Percentiles rank a stretch among this genome's conserved stretches.
phyloP scores from a whole-genome alignment of 768 basidiomycete species.

The Gyrodon lividus region DNA sequence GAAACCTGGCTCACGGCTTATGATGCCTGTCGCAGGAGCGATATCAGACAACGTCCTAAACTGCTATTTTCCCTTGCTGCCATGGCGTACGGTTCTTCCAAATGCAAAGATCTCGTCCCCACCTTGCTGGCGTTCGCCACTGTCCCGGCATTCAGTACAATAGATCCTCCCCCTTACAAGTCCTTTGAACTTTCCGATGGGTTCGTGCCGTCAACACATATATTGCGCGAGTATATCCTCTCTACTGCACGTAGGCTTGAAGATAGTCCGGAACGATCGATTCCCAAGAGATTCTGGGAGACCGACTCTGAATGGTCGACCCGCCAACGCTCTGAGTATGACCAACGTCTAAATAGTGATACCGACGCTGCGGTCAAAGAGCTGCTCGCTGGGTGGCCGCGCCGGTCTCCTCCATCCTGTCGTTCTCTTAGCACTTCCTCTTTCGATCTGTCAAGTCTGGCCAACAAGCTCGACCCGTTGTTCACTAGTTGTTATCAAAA shows the following conservation, averaged over 20 bases:
- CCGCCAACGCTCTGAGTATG: not conserved
- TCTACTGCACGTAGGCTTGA: not conserved
- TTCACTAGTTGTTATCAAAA: constrained; percentile 20
- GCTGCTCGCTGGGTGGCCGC: constrained; percentile 16
- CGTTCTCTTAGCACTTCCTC: not conserved
- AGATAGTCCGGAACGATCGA: constrained; percentile 5
- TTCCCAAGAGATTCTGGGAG: not conserved
- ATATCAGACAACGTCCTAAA: constrained; percentile 8
- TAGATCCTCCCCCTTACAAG: constrained; percentile 8
- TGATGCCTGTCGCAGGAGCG: constrained; percentile 15
- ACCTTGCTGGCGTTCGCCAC: constrained; percentile 31
- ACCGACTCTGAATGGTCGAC: not conserved
- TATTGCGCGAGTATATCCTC: not conserved
- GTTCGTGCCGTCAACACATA: not conserved
- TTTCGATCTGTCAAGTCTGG: constrained; percentile 4
- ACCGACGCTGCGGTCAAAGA: not conserved
- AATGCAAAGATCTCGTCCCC: constrained; percentile 16
- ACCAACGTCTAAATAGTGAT: not conserved
- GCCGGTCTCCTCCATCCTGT: not conserved
- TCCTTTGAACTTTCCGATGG: constrained; percentile 9
- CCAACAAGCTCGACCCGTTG: not conserved
- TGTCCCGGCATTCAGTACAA: constrained; percentile 5
- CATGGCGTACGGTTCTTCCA: constrained; percentile 27
- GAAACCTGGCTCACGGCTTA: constrained; percentile 27
- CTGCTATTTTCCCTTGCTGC: constrained; percentile 31